Evolutionary conservation across 257 asterid genomes (phyloP).

Genomic region (Scutellaria baicalensis): DNA sequence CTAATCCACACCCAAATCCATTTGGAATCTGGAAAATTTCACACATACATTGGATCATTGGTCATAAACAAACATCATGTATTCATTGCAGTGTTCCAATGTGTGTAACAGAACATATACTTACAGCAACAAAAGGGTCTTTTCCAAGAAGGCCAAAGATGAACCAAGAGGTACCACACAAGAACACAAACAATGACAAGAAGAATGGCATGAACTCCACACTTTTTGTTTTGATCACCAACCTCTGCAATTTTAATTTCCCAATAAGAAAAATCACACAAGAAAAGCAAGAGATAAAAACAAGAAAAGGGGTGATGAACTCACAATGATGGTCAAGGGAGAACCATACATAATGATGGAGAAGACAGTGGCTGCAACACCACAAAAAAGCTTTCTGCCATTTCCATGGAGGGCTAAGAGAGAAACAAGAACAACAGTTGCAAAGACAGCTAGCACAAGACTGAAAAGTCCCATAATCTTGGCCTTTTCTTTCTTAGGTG

Average conservation of each 20-base stretch:
- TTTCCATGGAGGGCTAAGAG: conserved; percentile 59
- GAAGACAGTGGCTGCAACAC: conserved; percentile 69
- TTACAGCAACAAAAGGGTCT: conserved; percentile 79
- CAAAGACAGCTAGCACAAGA: conserved; percentile 39
- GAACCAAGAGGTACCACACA: conserved; percentile 79
- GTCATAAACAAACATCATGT: background rate
- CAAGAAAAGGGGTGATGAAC: background rate
- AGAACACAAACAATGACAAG: conserved; percentile 62
- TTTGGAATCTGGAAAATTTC: conserved; percentile 62
- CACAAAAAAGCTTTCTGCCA: conserved; percentile 57
- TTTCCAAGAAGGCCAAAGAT: conserved; percentile 67
- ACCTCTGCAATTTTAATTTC: conserved; percentile 38
- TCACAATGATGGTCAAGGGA: conserved; percentile 67
- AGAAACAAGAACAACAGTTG: conserved; percentile 44
- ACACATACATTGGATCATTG: no score
- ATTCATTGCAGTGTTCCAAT: background rate
- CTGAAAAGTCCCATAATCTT: conserved; percentile 45
- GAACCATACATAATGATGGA: conserved; percentile 84
- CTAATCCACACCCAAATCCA: conserved; percentile 70
- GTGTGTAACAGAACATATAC: conserved; percentile 3
- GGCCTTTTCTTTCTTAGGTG: conserved; percentile 50
- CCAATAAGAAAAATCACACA: background rate
- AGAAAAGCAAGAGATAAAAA: background rate
- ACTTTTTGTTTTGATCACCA: conserved; percentile 77
- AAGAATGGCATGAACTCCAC: conserved; percentile 89